These are phyloP conservation scores for Russula lepida DNA, from an alignment of 768 basidiomycete genomes.

Conservation along the genomic window DNA sequence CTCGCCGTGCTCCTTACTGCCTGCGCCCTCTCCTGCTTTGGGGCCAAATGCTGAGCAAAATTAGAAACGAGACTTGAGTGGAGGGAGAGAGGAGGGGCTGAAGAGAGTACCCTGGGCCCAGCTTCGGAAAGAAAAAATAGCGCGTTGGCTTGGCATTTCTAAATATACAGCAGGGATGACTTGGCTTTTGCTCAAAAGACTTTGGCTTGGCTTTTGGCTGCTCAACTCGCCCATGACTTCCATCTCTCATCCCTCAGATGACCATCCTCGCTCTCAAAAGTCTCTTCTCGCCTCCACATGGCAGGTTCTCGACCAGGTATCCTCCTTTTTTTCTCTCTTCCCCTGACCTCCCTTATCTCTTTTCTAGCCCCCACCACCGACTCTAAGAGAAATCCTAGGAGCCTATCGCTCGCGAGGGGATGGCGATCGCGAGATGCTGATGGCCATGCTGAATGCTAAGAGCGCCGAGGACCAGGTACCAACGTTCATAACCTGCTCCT, in stretches of 20 bases:
- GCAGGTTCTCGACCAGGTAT: conserved; percentile 41
- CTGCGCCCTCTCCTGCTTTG: background rate
- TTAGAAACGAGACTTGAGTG: background rate
- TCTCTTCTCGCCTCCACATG: conserved; percentile 38
- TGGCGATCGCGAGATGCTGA: conserved; percentile 85
- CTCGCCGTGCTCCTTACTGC: background rate
- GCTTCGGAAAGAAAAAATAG: conserved; percentile 15
- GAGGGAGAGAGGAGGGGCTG: background rate
- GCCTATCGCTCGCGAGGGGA: conserved; percentile 83
- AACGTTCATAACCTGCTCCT: conserved; percentile 1
- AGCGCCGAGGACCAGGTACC: conserved; percentile 86
- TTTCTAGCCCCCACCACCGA: conserved; percentile 64
- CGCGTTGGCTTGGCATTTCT: conserved; percentile 22
- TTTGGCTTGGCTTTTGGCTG: background rate
- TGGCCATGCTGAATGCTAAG: conserved; percentile 88
- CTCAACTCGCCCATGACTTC: conserved; percentile 15
- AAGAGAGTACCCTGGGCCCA: conserved; percentile 1
- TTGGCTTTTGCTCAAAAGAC: conserved; percentile 21
- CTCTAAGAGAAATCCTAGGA: conserved; percentile 73
- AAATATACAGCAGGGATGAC: conserved; percentile 21
- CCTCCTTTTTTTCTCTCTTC: background rate
- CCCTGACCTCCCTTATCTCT: background rate
- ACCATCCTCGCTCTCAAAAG: conserved; percentile 15
- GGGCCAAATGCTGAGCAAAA: background rate
- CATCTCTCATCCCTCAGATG: conserved; percentile 12